Percentiles rank a stretch among this genome's conserved stretches.
Conservation (phyloP, 306 rosid genomes). For the Delonix regia region DNA sequence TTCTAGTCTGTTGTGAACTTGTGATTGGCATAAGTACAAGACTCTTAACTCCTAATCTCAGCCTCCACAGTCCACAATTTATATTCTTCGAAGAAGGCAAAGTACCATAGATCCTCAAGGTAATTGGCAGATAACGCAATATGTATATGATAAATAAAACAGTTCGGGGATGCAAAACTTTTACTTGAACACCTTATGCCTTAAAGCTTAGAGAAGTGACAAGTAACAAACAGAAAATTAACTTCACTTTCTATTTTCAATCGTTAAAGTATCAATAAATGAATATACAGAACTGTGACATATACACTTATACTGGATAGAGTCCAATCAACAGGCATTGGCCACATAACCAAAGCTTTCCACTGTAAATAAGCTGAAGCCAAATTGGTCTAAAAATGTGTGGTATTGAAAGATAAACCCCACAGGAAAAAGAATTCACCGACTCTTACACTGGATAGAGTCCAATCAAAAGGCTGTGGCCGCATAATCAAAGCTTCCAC, state of each 20-base stretch:
- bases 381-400: slow-evolving; percentile 26
- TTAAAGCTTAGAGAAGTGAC: neutral
- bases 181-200: neutral
- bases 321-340: slow-evolving; percentile 21
- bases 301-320: slow-evolving; percentile 25
- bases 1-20: neutral
- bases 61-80: neutral
- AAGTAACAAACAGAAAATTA: slow-evolving; percentile 1
- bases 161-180: neutral
- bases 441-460: slow-evolving; percentile 16
- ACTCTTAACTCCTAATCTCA: slow-evolving; percentile 20
- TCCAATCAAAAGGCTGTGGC: slow-evolving; percentile 23
- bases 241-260: slow-evolving; percentile 18
- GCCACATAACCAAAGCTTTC: slow-evolving; percentile 33
- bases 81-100: neutral
- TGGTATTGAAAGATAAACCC: slow-evolving; percentile 28
- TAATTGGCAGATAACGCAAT: neutral
- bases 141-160: slow-evolving; percentile 1
- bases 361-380: slow-evolving; percentile 25
- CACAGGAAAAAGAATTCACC: neutral
- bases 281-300: slow-evolving; percentile 24
- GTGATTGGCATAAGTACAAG: slow-evolving; percentile 10
- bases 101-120: neutral
- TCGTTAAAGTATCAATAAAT: slow-evolving; percentile 30
- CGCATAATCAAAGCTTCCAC: slow-evolving; percentile 32